Base-by-base conservation (phyloP, 2,329 filamentous ascomycete species). In the Clonostachys rosea region DNA sequence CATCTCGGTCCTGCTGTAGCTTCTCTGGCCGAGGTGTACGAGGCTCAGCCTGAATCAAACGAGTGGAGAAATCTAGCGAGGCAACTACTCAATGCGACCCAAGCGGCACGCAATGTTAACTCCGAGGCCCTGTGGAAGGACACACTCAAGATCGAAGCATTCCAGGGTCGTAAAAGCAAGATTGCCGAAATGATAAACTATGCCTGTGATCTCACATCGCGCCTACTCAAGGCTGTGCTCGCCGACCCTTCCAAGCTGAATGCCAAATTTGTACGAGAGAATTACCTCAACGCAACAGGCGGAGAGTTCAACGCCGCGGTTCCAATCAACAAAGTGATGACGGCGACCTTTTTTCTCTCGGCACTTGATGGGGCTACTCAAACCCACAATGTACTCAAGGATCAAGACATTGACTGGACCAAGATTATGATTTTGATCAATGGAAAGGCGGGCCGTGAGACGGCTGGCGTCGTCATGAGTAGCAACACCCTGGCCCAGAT, bases 261-360 rank as follows among this genome's bases (percentile, higher is more conserved):
- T 8, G 12, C 42, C n/a, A 37, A 45, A 34, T 48, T 33, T n/a
- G 12, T 48, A 12, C 42, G 46, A 6, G 42, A 48, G 17, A 44
- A 44, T 20, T 48, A 44, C 13, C 35, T 48, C 14, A 42, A 48
- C 10, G 46, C 42, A 17, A 40, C 46, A 7, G 36, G 35, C 20
- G 35, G 33, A 8, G 42, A 44, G n/a, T 35, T 48, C n/a, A 37
- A 30, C 5, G 42, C 42, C 6, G 30, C 34, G 17, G 36, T 48
- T 10, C 46, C 46, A 13, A 44, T 44, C 20, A 48, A 48, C 35
- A 33, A 33, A 8, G 37, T 48, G 20, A 48, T 48, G 46, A 44
- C 45, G n/a, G 46, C 46, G 6, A 48, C 46, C 16, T 48, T 48
- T 34, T 48, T 48, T 18, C 40, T 48, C 8, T 18, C 36, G 14